Conservation (phyloP, 139 green algal genomes). For the Picochlorum sp. region DNA sequence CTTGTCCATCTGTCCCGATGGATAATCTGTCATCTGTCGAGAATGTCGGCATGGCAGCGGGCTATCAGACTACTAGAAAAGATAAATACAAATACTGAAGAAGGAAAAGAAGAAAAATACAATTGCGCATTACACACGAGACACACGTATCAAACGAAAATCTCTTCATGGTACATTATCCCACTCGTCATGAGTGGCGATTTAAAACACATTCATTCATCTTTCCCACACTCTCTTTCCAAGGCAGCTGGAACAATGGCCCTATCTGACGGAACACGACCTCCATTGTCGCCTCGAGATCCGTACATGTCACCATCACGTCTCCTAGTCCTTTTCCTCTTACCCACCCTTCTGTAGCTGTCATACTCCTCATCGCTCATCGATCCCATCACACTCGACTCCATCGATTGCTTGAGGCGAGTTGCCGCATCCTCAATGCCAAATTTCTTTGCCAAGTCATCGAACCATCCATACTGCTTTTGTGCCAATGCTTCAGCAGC, state of each 20-base stretch:
- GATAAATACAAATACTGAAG: not conserved
- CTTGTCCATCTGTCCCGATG: not conserved
- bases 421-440: conserved; percentile 9
- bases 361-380: conserved; percentile 21
- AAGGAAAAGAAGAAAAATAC: not conserved
- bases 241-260: conserved; percentile 17
- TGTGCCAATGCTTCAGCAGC: conserved; percentile 20
- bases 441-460: conserved; percentile 10
- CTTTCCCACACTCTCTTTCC: conserved; percentile 1
- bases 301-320: conserved; percentile 7
- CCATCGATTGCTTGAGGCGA: not conserved
- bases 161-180: not conserved
- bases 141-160: not conserved
- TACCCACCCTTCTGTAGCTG: conserved; percentile 12
- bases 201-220: conserved; percentile 2
- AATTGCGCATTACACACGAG: not conserved
- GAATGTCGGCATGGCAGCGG: not conserved
- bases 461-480: conserved; percentile 26
- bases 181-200: not conserved
- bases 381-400: not conserved
- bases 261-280: conserved; percentile 17
- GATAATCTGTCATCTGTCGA: not conserved
- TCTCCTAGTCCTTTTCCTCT: conserved; percentile 1
- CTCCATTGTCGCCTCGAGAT: conserved; percentile 6
- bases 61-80: not conserved